Evolutionary conservation across 129 eudicot genomes (phyloP).

Genomic region (Flaveria brownii): DNA sequence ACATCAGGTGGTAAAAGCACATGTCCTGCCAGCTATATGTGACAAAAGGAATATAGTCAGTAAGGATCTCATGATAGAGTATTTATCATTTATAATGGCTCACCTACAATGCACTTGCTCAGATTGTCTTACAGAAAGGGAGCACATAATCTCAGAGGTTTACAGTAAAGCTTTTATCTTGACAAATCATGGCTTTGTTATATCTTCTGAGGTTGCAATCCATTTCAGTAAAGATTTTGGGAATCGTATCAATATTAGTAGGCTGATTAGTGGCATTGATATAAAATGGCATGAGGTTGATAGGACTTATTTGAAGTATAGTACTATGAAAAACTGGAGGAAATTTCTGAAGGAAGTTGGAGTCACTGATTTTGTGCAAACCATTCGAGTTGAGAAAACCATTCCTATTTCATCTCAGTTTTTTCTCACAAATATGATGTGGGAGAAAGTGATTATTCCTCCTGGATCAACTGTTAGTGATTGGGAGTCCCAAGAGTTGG

Average conservation of each 20-base stretch:
- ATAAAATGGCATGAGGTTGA: slow-evolving; percentile 73
- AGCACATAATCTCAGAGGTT: slow-evolving; percentile 54
- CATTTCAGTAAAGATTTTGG: slow-evolving; percentile 70
- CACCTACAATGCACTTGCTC: slow-evolving; percentile 74
- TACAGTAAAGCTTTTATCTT: slow-evolving; percentile 54
- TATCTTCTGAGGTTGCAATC: slow-evolving; percentile 55
- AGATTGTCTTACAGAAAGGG: slow-evolving; percentile 62
- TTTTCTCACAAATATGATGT: slow-evolving; percentile 33
- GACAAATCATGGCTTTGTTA: slow-evolving; percentile 72
- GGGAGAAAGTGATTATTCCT: slow-evolving; percentile 41
- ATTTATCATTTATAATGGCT: slow-evolving; percentile 65
- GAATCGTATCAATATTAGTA: slow-evolving; percentile 49
- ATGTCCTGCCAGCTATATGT: slow-evolving; percentile 66
- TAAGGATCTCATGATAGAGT: slow-evolving; percentile 61
- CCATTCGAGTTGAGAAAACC: slow-evolving; percentile 53
- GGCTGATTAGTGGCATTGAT: slow-evolving; percentile 53
- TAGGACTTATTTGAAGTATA: slow-evolving; percentile 47
- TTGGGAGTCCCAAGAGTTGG: slow-evolving; percentile 79
- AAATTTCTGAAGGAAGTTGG: slow-evolving; percentile 64
- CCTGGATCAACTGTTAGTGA: slow-evolving; percentile 46
- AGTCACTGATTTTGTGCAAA: slow-evolving; percentile 74
- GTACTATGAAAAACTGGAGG: slow-evolving; percentile 61
- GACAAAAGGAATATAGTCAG: slow-evolving; percentile 38
- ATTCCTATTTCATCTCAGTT: slow-evolving; percentile 38
- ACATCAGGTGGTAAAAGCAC: slow-evolving; percentile 75